Evolutionary conservation across 805 yeast genomes (phyloP), one percentile per base, ranked within the genome.

Genomic region (Candida tammaniensis): DNA sequence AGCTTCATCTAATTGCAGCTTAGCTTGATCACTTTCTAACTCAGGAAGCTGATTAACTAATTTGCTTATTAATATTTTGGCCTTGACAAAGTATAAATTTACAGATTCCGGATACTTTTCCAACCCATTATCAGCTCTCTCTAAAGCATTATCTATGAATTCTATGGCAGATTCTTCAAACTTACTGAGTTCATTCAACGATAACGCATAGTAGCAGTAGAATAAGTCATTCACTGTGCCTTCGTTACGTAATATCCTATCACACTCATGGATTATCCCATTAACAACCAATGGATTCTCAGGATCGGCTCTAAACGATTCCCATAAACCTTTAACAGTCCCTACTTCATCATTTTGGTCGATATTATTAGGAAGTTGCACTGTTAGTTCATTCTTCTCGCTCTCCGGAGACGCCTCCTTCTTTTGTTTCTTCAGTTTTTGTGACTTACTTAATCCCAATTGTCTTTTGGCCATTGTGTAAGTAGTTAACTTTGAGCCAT

Each of bases 201-300:
- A 81, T 28, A 78, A 60, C 0, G 87, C 89, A 57, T 88, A 91
- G 19, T 84, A 75, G 17, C 30, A 19, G 24, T 35, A 35, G 17
- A 35, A 35, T n/a, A 20, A 17, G 49, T 36, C 24, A 17, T 44
- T 11, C 30, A 43, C 8, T 36, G 38, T n/a, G 39, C 42, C 26
- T 30, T 24, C 33, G 36, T 70, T 68, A 52, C 89, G 68, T 44
- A 88, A 66, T 21, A 87, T 55, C 31, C 94, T 63, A 51, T 91
- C 96, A 62, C 95, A 84, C 54, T 91, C 97, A 49, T 89, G 96
- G n/a, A 91, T 74, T 4, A 89, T 72, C 16, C 96, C 97, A 49
- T 88, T 84, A 38, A 84, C 54, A 22, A 84, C 71, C 40, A 79
- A 59, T 15, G 80, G 82, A 37, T 74, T 74, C 4, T 73, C 77